phyloP scores from a whole-genome alignment of 108 stramenopile species.

The Mayamaea pseudoterrestris region DNA sequence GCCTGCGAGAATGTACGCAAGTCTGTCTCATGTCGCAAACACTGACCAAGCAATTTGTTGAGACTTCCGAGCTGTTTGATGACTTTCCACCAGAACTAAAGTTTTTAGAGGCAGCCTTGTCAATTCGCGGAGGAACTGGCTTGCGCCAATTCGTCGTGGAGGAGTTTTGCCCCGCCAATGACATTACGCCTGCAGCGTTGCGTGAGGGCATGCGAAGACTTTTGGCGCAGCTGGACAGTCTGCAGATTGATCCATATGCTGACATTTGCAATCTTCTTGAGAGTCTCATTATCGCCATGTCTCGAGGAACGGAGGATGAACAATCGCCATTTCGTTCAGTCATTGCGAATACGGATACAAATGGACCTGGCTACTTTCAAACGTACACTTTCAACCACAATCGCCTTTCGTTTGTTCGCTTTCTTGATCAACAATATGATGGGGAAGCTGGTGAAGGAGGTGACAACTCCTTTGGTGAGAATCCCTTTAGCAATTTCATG shows the following conservation, averaged over 20 bases:
- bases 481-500: conserved; percentile 1
- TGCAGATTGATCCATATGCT: conserved; percentile 80
- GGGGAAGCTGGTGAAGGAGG: background rate
- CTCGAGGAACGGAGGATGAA: conserved; percentile 64
- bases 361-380: conserved; percentile 63
- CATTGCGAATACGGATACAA: conserved; percentile 33
- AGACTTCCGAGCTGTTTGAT: conserved; percentile 32
- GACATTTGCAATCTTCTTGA: conserved; percentile 60
- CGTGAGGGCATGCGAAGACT: conserved; percentile 66
- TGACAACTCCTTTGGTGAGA: background rate
- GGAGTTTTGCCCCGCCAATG: conserved; percentile 65
- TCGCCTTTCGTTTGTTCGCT: conserved; percentile 51
- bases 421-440: conserved; percentile 42
- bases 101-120: conserved; percentile 58
- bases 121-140: conserved; percentile 63
- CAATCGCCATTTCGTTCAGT: conserved; percentile 56
- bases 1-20: conserved; percentile 50
- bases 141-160: conserved; percentile 62
- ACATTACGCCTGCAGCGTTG: conserved; percentile 48
- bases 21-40: conserved; percentile 67
- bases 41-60: conserved; percentile 60
- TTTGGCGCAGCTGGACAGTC: conserved; percentile 57
- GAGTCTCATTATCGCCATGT: conserved; percentile 46
- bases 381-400: conserved; percentile 76
- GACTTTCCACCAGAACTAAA: conserved; percentile 63